Evolutionary conservation across 495 filamentous ascomycete species (phyloP), one percentile per base, ranked within the genome.

Genomic region (Penicillium dipodomyicola): DNA sequence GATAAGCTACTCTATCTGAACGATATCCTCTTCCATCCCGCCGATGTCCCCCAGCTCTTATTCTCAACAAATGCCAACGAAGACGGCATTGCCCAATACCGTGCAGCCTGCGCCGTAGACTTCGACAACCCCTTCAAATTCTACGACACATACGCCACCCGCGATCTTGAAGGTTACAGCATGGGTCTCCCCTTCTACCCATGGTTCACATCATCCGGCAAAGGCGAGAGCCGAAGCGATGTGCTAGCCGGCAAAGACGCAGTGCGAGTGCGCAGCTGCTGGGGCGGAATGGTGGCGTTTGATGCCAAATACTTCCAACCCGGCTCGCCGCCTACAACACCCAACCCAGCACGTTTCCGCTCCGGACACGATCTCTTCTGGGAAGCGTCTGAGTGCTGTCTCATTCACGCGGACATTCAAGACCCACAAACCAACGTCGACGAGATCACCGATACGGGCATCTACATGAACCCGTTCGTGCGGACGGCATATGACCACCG

Each of bases 201-300:
- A 0, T 89, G 86, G 82, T 92, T 92, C 63, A 75, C 83, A 1
- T 73, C 67, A 29, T 74, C 80, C 3, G 88, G 87, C 0, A 60
- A 76, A 32, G 81, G 72, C 0, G 58, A 64, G 6, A 89, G 85
- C 59, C 76, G 87, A 33, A 61, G 71, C 10, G 86, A 86, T 60
- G 82, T 91, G 20, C 71, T 87, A 8, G 70, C 67, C 4, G 81
- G 80, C 23, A 84, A 73, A 54, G 87, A 91, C 61, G 84, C 85
- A 0, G 87, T 94, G 7, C 77, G 83, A 20, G 89, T 91, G 2
- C 81, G 82, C 59, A 87, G 84, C 59, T 94, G 89, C 69, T 92
- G 89, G 89, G 86, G 87, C 35, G 90, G 89, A 9, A 90, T 91
- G 80, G 84, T 88, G 7, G 88, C 88, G 4, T 90, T 91, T 62